Evolutionary conservation across 2,329 filamentous ascomycete genomes (phyloP).

Genomic region (Alternaria sp.): DNA sequence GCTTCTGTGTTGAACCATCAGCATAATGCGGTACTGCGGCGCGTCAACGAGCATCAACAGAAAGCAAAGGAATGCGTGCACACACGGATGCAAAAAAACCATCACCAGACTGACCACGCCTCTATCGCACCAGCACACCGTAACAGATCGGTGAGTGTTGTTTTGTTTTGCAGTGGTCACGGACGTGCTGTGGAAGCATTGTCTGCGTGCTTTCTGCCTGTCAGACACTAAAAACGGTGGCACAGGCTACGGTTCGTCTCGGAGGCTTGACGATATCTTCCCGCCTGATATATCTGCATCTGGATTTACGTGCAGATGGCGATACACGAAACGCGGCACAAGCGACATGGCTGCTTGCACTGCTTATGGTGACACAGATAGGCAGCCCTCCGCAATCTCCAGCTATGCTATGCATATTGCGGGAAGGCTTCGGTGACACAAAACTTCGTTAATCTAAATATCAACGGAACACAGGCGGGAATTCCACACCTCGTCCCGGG

Average conservation of each 20-base stretch:
- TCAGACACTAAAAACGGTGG: conserved; percentile 24
- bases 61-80: conserved; percentile 30
- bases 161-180: conserved; percentile 14
- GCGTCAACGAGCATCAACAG: conserved; percentile 26
- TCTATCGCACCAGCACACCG: conserved; percentile 15
- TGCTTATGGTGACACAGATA: conserved; percentile 29
- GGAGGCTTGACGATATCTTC: conserved; percentile 30
- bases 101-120: conserved; percentile 20
- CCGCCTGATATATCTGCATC: conserved; percentile 34
- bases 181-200: conserved; percentile 10
- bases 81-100: conserved; percentile 20
- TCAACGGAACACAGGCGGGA: conserved; percentile 35
- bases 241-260: conserved; percentile 27
- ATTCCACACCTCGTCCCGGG: conserved; percentile 47
- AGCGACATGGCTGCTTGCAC: conserved; percentile 18
- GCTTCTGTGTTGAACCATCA: conserved; percentile 30
- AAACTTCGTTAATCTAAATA: conserved; percentile 47
- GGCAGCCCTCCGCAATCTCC: conserved; percentile 29
- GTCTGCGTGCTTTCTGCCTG: conserved; percentile 22
- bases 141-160: conserved; percentile 28
- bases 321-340: conserved; percentile 30
- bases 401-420: conserved; percentile 37
- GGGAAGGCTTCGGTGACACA: conserved; percentile 37
- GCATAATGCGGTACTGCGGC: conserved; percentile 32
- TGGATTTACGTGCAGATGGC: conserved; percentile 34